Percentiles rank a stretch among this genome's conserved stretches.
These are phyloP conservation scores for Urostyla sp. DNA, from an alignment of 73 alveolate species.

Conservation along the genomic window DNA sequence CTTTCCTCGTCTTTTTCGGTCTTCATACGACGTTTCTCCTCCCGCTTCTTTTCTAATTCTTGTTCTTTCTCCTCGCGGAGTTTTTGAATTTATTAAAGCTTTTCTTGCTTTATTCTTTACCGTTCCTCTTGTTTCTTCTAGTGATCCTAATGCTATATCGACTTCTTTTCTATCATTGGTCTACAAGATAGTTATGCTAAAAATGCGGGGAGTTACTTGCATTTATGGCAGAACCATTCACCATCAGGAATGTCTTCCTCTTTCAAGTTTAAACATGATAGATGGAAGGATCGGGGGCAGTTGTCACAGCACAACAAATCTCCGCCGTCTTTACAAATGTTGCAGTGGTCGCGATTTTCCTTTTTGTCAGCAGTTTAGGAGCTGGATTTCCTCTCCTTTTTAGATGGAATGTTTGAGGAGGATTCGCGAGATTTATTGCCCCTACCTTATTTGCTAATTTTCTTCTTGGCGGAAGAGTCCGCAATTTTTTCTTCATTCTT, in stretches of 20 bases:
- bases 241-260: conserved; percentile 83
- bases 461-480: too few species aligned
- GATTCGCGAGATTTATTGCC: too few species aligned
- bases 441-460: too few species aligned
- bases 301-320: conserved; percentile 79
- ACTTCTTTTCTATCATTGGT: conserved; percentile 51
- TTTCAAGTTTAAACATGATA: conserved; percentile 74
- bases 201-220: conserved; percentile 52
- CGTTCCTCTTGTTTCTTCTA: conserved; percentile 27
- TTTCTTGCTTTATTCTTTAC: conserved; percentile 33
- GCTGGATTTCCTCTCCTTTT: too few species aligned
- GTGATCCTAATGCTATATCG: conserved; percentile 5
- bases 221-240: conserved; percentile 83
- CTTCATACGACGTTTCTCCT: conserved; percentile 41
- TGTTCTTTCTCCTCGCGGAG: conserved; percentile 23
- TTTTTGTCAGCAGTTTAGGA: background rate
- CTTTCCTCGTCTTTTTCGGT: conserved; percentile 35
- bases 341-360: conserved; percentile 68
- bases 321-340: conserved; percentile 83
- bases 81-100: conserved; percentile 14
- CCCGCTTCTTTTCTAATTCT: conserved; percentile 46
- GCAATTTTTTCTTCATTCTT: too few species aligned
- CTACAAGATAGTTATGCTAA: background rate
- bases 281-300: conserved; percentile 87
- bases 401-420: too few species aligned